Evolutionary conservation across 345 rosid species (phyloP).

Genomic region (Rhodamnia argentea): DNA sequence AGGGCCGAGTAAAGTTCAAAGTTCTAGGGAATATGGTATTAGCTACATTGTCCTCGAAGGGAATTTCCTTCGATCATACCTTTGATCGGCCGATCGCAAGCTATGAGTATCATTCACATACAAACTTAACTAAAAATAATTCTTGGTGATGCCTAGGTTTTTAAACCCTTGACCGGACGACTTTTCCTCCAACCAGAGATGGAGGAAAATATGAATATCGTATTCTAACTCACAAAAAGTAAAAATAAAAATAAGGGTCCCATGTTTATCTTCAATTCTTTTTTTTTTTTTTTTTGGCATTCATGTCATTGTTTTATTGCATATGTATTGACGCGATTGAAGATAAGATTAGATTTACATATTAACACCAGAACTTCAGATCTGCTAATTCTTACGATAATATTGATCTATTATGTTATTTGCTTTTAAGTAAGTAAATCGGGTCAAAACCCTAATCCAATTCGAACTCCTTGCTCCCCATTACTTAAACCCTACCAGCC

Average conservation of each 20-base stretch:
- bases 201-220: too few species aligned
- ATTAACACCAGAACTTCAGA: not conserved
- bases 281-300: too few species aligned
- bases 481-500: not conserved
- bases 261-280: too few species aligned
- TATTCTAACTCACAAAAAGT: too few species aligned
- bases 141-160: not conserved
- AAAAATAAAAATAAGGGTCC: too few species aligned
- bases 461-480: not conserved
- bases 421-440: not conserved
- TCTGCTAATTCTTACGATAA: not conserved
- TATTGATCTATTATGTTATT: not conserved
- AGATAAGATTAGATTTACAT: too few species aligned
- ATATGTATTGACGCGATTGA: too few species aligned
- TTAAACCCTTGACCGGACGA: too few species aligned
- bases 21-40: not conserved
- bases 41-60: not conserved
- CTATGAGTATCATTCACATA: not conserved
- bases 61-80: not conserved
- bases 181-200: too few species aligned
- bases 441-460: not conserved
- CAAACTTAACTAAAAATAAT: too few species aligned
- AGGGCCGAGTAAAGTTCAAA: not conserved
- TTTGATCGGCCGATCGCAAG: not conserved
- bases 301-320: too few species aligned